Conservation (phyloP, 164 flowering plant genomes). For the Liquidambar formosana region DNA sequence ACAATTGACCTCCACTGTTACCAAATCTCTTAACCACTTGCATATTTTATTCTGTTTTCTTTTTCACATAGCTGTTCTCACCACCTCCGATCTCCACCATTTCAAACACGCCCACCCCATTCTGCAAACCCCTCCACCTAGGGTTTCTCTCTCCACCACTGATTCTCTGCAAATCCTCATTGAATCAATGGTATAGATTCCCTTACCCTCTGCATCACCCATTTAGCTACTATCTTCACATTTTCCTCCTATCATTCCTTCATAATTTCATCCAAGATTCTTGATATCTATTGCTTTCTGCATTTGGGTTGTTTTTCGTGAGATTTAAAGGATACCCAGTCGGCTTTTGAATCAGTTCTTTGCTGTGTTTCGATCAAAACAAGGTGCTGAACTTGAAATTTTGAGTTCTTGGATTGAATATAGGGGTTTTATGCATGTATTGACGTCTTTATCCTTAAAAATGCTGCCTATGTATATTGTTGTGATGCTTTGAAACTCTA, state of each 20-base stretch:
- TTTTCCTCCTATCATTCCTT: neutral
- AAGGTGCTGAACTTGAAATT: neutral
- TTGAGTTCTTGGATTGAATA: slow-evolving; percentile 2
- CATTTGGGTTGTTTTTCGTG: neutral
- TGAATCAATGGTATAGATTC: slow-evolving; percentile 5
- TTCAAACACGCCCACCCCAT: neutral
- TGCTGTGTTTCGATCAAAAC: neutral
- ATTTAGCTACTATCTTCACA: neutral
- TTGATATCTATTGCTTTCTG: neutral
- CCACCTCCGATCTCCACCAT: slow-evolving; percentile 4
- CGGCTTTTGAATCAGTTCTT: slow-evolving; percentile 4
- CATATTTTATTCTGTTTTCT: neutral
- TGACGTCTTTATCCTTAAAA: neutral
- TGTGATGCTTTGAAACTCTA: neutral
- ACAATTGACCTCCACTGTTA: neutral
- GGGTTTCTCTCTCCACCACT: neutral
- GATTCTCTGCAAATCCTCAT: neutral
- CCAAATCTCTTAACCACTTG: neutral
- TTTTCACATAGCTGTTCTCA: neutral
- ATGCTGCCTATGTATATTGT: neutral
- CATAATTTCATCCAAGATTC: neutral
- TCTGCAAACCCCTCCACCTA: neutral
- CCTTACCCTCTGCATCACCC: neutral
- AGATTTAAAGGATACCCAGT: slow-evolving; percentile 1
- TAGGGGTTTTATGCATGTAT: neutral